Evolutionary conservation across 2,329 filamentous ascomycete species (phyloP).

Genomic region (Fusarium sp.): DNA sequence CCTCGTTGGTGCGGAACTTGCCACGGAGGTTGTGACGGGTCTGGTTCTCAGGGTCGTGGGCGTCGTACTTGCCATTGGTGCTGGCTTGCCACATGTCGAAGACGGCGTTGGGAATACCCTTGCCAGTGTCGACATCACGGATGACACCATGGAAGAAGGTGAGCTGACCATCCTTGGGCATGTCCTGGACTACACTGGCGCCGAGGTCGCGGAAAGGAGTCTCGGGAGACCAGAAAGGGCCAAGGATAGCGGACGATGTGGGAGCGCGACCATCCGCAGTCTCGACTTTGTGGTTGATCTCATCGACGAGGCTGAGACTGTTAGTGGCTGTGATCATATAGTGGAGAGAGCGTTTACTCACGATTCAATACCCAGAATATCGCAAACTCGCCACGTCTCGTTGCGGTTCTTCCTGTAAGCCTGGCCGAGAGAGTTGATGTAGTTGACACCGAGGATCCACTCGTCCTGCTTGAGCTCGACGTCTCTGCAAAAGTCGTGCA

Average conservation of each 20-base stretch:
- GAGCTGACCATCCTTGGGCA: constrained; percentile 67
- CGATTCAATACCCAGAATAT: constrained; percentile 81
- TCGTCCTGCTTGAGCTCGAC: constrained; percentile 82
- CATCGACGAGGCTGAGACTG: constrained; percentile 44
- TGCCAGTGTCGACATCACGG: constrained; percentile 72
- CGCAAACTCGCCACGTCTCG: constrained; percentile 79
- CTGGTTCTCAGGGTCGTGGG: constrained; percentile 80
- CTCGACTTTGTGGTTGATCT: constrained; percentile 74
- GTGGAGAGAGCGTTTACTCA: constrained; percentile 52
- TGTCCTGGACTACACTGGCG: constrained; percentile 73
- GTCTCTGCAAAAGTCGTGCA: constrained; percentile 84
- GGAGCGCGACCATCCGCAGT: constrained; percentile 71
- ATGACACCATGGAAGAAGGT: constrained; percentile 78
- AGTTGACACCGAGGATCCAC: constrained; percentile 81
- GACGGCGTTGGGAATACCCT: constrained; percentile 74
- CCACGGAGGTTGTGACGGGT: constrained; percentile 79
- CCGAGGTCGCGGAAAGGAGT: constrained; percentile 78
- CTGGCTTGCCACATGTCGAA: constrained; percentile 85
- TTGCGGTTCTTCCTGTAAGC: constrained; percentile 76
- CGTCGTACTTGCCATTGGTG: constrained; percentile 81
- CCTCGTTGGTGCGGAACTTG: constrained; percentile 78
- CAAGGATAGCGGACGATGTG: constrained; percentile 81
- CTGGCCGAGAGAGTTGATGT: constrained; percentile 80
- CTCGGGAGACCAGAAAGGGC: constrained; percentile 82
- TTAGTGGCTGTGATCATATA: background rate